Base-by-base conservation (phyloP, 441 rosid species). In the Theobroma grandiflorum region DNA sequence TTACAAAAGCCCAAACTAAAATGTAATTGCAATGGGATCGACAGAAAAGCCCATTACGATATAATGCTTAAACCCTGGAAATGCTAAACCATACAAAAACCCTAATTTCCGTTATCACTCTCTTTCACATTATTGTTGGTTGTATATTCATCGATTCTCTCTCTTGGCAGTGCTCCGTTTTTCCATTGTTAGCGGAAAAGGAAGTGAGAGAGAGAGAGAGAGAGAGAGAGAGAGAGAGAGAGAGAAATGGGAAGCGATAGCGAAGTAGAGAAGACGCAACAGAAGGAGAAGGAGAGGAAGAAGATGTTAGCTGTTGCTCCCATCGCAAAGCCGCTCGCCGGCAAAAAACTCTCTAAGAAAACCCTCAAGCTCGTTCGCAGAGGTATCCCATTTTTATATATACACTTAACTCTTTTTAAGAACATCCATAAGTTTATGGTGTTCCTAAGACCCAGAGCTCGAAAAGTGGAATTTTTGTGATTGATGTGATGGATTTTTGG, bases 241-340 rank as follows among this genome's bases (percentile, higher is more conserved):
- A 74, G 69, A 47, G 85, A 78, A 31, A 93, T 95, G 97, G 97
- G 91, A 82, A 97, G 98, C 87, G 98, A 94, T 9, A 87, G 89
- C 61, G 99, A 94, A 85, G 89, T 89, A 37, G 99, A 95, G 85
- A 93, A 88, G 82, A 74, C 91, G 68, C 88, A 75, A 33, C 89
- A 81, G 80, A 88, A 88, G 76, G 95, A 89, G 86, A 88, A 86
- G 86, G 90, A 89, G 83, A 87, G 69, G 92, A 97, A 87, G 91
- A 95, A 88, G 83, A 52, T 81, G 11, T 7, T 87, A 3, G 82
- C 92, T 81, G 74, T 97, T 35, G 90, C 99, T 0, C 99, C 99
- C 70, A 97, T 97, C 4, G 97, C 99, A 26, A 95, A 94, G 77
- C 99, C 99, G 18, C 94, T 94, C 0, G 98, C 99, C 7, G 97